These are phyloP conservation scores for Podospora anserina DNA, from an alignment of 495 filamentous ascomycete genomes.

Conservation along the genomic window DNA sequence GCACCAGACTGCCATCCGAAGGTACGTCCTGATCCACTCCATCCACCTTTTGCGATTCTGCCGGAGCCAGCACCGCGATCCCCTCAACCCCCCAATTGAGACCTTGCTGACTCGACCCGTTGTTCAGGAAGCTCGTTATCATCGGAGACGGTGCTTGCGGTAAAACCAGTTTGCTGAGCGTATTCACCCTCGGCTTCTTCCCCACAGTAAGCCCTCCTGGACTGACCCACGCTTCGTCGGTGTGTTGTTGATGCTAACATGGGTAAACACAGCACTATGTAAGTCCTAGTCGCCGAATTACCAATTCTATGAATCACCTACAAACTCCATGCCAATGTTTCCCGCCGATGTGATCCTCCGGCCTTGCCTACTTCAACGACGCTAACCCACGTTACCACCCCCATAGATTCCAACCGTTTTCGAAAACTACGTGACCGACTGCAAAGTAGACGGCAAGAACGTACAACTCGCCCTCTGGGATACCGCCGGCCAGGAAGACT, in stretches of 20 bases:
- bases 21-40: constrained; percentile 19
- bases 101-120: constrained; percentile 11
- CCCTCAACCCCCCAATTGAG: constrained; percentile 9
- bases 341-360: not conserved
- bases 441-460: constrained; percentile 94
- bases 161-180: constrained; percentile 95
- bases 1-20: constrained; percentile 36
- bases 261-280: constrained; percentile 61
- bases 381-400: constrained; percentile 11
- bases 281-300: constrained; percentile 35
- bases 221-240: not conserved
- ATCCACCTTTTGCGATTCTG: constrained; percentile 5
- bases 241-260: constrained; percentile 20
- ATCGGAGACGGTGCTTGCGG: constrained; percentile 98
- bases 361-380: not conserved
- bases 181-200: constrained; percentile 98
- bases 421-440: constrained; percentile 99
- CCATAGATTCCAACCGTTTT: constrained; percentile 94
- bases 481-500: constrained; percentile 99
- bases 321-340: not conserved
- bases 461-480: constrained; percentile 99
- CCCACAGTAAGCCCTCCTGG: constrained; percentile 70
- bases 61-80: constrained; percentile 1
- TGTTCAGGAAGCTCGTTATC: constrained; percentile 88
- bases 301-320: constrained; percentile 4